Evolutionary conservation across 2,329 filamentous ascomycete species (phyloP).

Genomic region (Teratosphaeria pseudoeucalypti): DNA sequence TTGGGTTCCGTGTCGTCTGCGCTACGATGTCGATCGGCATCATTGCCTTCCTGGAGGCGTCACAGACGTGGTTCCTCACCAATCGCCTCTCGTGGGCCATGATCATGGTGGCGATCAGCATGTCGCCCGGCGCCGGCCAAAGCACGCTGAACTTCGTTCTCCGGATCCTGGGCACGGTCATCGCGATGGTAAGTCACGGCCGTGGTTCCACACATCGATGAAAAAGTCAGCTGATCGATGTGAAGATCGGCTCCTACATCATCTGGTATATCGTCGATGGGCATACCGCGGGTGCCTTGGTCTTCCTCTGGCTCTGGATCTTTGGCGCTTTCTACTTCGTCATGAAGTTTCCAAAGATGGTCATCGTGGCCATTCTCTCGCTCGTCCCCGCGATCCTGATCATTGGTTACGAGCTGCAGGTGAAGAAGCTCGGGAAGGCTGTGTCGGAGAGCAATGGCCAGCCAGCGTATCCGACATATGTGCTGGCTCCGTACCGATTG

Average conservation of each 20-base stretch:
- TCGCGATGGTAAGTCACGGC: slow-evolving; percentile 51
- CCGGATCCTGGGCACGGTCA: slow-evolving; percentile 52
- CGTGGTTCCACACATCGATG: background rate
- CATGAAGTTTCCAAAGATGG: slow-evolving; percentile 55
- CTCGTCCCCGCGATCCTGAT: slow-evolving; percentile 45
- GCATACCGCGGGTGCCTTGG: slow-evolving; percentile 52
- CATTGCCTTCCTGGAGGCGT: slow-evolving; percentile 51
- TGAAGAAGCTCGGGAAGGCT: slow-evolving; percentile 48
- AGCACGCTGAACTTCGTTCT: slow-evolving; percentile 59
- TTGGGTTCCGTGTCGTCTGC: slow-evolving; percentile 60
- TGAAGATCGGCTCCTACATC: slow-evolving; percentile 46
- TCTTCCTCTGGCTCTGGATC: slow-evolving; percentile 57
- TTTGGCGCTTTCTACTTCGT: slow-evolving; percentile 58
- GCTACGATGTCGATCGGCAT: slow-evolving; percentile 65
- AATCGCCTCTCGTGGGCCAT: slow-evolving; percentile 67
- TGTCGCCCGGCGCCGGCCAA: slow-evolving; percentile 59
- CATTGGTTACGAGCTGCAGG: slow-evolving; percentile 52
- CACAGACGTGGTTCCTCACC: slow-evolving; percentile 56
- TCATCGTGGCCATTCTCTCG: slow-evolving; percentile 52
- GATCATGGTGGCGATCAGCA: slow-evolving; percentile 61
- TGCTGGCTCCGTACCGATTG: slow-evolving; percentile 60
- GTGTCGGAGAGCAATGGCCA: slow-evolving; percentile 53
- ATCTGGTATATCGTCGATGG: slow-evolving; percentile 68
- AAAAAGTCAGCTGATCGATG: background rate
- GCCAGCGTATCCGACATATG: slow-evolving; percentile 56